Evolutionary conservation across 1,284 basidiomycete genomes (phyloP), one percentile per base, ranked within the genome.

Genomic region (Thecaphora frezii): DNA sequence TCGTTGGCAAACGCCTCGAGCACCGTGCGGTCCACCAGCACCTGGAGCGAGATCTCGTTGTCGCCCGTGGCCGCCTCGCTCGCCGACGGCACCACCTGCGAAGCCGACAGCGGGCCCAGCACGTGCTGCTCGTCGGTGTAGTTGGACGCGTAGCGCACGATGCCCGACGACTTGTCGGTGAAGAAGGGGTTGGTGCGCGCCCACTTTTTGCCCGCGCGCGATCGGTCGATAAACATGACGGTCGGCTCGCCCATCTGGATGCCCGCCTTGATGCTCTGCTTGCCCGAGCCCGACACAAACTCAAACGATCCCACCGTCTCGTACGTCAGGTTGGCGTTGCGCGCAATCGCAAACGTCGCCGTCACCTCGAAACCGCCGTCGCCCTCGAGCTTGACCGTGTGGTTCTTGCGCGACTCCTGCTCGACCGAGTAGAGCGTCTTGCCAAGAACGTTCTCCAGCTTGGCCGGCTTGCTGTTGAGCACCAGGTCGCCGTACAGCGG

Each of bases 1-100:
- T 62, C 69, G 43, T 80, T 76, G 36, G 74, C 59, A 51, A 77
- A 80, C 7, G 77, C 63, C 55, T 80, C 79, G 43, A 75, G 53
- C 33, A 80, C 48, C 33, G 66, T 68, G 43, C 75, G 65, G 56
- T 80, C 79, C 18, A 78, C 59, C 4, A 80, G 56, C 19, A 69
- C 66, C 28, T 61, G 58, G 42, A 74, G 54, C 40, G 54, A 44
- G 30, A 66, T 54, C 44, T 52, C 51, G 49, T 51, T 38, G 43
- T 58, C 54, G 28, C 36, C 56, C 16, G 50, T 38, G 14, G 47
- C 13, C 24, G 54, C 53, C 22, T 51, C 37, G 48, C 51, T 56
- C 13, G 47, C 56, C 4, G 40, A 13, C 7, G 28, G 28, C 8
- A 30, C 8, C 8, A 30, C 14, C 8, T 7, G 8, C 38, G 53